Evolutionary conservation across 108 stramenopile species (phyloP).

Genomic region (Asterionellopsis glacialis): DNA sequence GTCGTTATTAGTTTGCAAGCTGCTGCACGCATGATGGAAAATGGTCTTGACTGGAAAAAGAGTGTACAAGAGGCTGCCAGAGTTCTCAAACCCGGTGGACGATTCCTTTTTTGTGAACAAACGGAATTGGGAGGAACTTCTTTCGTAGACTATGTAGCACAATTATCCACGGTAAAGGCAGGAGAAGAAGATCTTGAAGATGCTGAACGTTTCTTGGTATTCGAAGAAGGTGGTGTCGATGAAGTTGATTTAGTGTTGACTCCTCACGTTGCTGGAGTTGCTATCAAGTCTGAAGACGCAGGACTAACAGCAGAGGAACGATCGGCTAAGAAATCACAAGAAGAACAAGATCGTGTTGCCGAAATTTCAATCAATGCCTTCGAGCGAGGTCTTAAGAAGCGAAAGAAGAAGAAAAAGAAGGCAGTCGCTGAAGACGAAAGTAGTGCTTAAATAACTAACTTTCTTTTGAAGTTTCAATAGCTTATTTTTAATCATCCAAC

Average conservation of each 20-base stretch:
- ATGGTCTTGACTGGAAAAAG: conserved; percentile 77
- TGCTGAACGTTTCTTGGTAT: conserved; percentile 30
- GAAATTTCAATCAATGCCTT: conserved; percentile 76
- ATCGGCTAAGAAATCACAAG: conserved; percentile 26
- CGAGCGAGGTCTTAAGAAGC: conserved; percentile 75
- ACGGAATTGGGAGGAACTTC: conserved; percentile 56
- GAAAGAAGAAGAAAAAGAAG: conserved; percentile 69
- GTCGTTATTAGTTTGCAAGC: conserved; percentile 70
- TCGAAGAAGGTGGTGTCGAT: conserved; percentile 76
- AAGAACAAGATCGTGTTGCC: conserved; percentile 62
- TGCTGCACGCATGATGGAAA: conserved; percentile 62
- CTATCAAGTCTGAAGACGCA: conserved; percentile 67
- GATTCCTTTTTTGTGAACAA: conserved; percentile 79
- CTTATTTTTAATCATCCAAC: no score
- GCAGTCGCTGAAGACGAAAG: background rate
- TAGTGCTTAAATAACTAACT: no score
- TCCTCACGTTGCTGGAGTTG: conserved; percentile 84
- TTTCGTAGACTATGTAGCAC: conserved; percentile 63
- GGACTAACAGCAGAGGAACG: conserved; percentile 54
- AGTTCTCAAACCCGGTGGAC: conserved; percentile 82
- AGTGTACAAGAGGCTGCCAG: conserved; percentile 69
- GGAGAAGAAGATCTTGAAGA: conserved; percentile 24
- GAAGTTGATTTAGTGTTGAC: conserved; percentile 70
- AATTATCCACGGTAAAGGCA: conserved; percentile 19
- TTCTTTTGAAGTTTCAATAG: no score